Conservation (phyloP, 2,329 filamentous ascomycete species). For the Trichoderma koningiopsis region DNA sequence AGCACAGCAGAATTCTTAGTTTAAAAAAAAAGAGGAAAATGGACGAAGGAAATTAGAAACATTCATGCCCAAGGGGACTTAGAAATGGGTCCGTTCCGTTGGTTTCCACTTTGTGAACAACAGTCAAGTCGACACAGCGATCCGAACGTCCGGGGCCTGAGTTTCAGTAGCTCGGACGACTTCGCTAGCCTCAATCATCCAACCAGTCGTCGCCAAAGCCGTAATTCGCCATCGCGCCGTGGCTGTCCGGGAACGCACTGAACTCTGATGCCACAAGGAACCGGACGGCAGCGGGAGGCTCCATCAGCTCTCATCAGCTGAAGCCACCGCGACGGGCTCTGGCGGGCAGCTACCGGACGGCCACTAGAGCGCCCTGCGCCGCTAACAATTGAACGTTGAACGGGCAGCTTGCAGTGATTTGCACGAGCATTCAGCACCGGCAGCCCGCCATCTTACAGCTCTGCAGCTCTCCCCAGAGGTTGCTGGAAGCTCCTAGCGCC, state of each 20-base stretch:
- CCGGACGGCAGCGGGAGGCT: neutral
- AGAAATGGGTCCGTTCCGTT: neutral
- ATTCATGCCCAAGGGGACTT: neutral
- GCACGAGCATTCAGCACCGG: neutral
- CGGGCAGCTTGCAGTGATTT: neutral
- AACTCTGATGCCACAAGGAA: conserved; percentile 5
- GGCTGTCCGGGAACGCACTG: neutral
- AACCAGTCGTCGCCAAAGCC: neutral
- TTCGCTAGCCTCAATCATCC: neutral
- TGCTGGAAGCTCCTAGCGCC: conserved; percentile 4
- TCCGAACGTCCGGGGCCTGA: conserved; percentile 16
- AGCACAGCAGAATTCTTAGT: neutral
- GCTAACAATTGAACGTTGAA: neutral
- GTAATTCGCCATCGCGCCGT: neutral
- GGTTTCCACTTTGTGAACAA: neutral
- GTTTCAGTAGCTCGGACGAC: neutral
- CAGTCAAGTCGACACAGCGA: neutral
- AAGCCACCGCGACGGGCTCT: conserved; percentile 10
- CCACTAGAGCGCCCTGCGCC: conserved; percentile 13
- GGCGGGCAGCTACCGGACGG: conserved; percentile 16
- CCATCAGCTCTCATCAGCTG: conserved; percentile 8
- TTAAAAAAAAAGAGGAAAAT: neutral
- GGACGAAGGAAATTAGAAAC: neutral
- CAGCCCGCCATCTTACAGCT: neutral
- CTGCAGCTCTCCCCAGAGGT: neutral